Evolutionary conservation across 73 alveolate genomes (phyloP).

Genomic region (Paramecium biaurelia): DNA sequence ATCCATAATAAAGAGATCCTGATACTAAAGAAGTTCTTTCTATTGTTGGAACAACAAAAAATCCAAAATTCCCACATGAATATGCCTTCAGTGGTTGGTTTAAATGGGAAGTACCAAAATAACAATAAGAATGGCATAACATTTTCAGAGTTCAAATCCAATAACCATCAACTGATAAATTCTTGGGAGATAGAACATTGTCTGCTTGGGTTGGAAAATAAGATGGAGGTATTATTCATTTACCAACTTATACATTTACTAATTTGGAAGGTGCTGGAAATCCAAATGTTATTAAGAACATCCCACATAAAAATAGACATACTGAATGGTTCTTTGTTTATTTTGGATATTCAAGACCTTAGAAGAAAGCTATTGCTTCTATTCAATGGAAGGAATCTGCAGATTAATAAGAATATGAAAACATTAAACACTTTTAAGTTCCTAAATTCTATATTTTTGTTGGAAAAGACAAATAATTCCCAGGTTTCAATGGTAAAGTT

Average conservation of each 20-base stretch:
- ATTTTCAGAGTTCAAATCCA: conserved; percentile 30
- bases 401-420: neutral
- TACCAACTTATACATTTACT: conserved; percentile 34
- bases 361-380: conserved; percentile 4
- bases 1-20: conserved; percentile 15
- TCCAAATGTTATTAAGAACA: conserved; percentile 9
- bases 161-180: conserved; percentile 46
- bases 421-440: neutral
- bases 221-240: conserved; percentile 35
- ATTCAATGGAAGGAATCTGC: neutral
- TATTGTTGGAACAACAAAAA: conserved; percentile 7
- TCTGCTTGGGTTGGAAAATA: conserved; percentile 32
- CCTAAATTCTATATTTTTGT: neutral
- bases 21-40: neutral
- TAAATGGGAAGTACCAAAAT: conserved; percentile 18
- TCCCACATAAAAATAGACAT: conserved; percentile 44
- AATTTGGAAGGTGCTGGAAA: conserved; percentile 52
- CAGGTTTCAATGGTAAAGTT: conserved; percentile 39
- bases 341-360: conserved; percentile 31
- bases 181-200: conserved; percentile 37
- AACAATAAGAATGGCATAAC: conserved; percentile 34
- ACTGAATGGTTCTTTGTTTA: conserved; percentile 46
- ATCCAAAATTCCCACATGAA: conserved; percentile 45
- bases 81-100: conserved; percentile 52
- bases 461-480: conserved; percentile 31